Evolutionary conservation across 495 filamentous ascomycete species (phyloP), one percentile per base, ranked within the genome.

Genomic region (Evernia prunastri): DNA sequence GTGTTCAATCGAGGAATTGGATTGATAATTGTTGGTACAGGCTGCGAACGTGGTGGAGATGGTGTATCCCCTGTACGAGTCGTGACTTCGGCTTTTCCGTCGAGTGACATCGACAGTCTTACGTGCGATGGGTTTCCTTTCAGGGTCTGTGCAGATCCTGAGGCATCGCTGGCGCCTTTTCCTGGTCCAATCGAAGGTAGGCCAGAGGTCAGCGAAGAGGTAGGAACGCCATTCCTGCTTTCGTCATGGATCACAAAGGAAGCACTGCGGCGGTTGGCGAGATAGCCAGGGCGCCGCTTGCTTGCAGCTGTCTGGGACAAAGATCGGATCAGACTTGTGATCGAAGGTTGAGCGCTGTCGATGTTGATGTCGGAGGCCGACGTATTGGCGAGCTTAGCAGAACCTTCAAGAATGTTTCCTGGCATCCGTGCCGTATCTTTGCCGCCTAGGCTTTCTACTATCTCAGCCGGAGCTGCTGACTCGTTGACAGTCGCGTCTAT

Each of bases 51-150:
- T 4, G 89, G 87, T 13, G 91, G 90, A 1, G 92, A 93, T n/a
- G 85, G 84, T 9, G 84, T 83, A 60, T 79, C 70, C 68, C 82
- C 82, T 59, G 82, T 82, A 66, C 85, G 78, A 53, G 87, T 83
- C 12, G 88, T 80, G 39, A 97, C 79, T 74, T 90, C 86, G 3
- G 91, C 92, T 70, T 89, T 89, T 60, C 92, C 92, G 61, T 95
- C 90, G 57, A 88, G 80, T 25, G 89, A 92, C 64, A 90, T 75
- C 1, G 89, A 91, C 58, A 96, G 70, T 53, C 86, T 78, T 37
- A 89, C 74, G 39, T 74, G 75, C 18, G 84, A 85, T 7, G 77
- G 75, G 6, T 75, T 70, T 58, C 75, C 75, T 66, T 75, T 72
- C 33, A 73, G 65, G 37, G 68, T 64, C 27, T 63, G 66, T 31